Evolutionary conservation across 352 stramenopile species (phyloP).

Genomic region (Plasmopara viticola): DNA sequence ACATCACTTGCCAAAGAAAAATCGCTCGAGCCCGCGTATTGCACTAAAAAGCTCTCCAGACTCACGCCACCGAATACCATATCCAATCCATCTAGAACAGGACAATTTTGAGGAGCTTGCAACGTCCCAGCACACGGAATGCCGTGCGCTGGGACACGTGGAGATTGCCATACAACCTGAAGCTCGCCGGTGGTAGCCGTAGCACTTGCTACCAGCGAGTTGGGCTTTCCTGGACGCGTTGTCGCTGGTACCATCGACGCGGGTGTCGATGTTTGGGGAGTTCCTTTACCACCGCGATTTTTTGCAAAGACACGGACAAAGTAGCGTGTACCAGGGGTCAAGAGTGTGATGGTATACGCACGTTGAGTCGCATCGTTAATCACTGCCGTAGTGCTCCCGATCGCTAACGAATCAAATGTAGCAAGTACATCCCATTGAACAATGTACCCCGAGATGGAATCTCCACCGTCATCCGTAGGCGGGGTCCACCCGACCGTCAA

Average conservation of each 20-base stretch:
- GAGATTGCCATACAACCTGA: constrained; percentile 55
- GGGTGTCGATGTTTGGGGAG: constrained; percentile 46
- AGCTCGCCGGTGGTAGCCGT: constrained; percentile 35
- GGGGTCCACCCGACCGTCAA: constrained; percentile 85
- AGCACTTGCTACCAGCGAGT: constrained; percentile 33
- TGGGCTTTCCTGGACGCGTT: constrained; percentile 60
- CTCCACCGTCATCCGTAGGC: constrained; percentile 85
- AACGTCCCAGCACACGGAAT: constrained; percentile 65
- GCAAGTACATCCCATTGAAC: constrained; percentile 90
- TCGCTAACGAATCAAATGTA: constrained; percentile 80
- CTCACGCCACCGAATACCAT: constrained; percentile 86
- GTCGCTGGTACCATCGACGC: constrained; percentile 43
- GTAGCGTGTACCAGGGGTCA: constrained; percentile 80
- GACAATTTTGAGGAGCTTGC: constrained; percentile 46
- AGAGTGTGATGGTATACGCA: constrained; percentile 72
- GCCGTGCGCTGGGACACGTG: constrained; percentile 52
- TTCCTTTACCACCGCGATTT: constrained; percentile 50
- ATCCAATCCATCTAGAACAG: constrained; percentile 65
- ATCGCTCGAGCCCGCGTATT: constrained; percentile 69
- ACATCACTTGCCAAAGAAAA: constrained; percentile 74
- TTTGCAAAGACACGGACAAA: constrained; percentile 87
- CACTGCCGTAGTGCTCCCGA: constrained; percentile 46
- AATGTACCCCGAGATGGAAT: constrained; percentile 83
- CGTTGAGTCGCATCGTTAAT: constrained; percentile 55
- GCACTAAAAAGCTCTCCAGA: constrained; percentile 91